Conservation (phyloP, 1,284 basidiomycete species). For the Rugosomyces carneus region DNA sequence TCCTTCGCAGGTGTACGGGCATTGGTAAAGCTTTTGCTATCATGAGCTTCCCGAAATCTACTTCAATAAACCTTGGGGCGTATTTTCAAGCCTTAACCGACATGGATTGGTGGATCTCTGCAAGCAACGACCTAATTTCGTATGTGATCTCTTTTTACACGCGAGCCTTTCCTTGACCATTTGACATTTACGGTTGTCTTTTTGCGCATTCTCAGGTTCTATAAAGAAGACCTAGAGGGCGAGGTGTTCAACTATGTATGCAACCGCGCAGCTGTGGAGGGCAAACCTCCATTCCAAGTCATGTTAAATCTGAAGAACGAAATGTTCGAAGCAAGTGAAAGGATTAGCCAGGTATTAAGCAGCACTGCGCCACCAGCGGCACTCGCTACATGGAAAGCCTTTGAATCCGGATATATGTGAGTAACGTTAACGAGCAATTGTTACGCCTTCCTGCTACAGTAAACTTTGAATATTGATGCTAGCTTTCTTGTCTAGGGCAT, state of each 20-base stretch:
- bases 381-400: not conserved
- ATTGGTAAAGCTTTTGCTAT: constrained; percentile 9
- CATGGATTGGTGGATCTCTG: constrained; percentile 15
- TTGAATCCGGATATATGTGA: not conserved
- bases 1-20: constrained; percentile 14
- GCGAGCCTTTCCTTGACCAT: no score
- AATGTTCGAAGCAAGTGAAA: constrained; percentile 3
- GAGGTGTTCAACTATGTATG: constrained; percentile 11
- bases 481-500: not conserved
- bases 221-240: constrained; percentile 11
- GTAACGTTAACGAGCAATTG: no score
- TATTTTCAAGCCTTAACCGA: constrained; percentile 14
- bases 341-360: not conserved
- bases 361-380: not conserved
- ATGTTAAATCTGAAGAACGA: constrained; percentile 4
- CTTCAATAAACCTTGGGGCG: constrained; percentile 2
- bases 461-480: not conserved
- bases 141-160: not conserved
- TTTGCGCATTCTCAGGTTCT: constrained; percentile 2
- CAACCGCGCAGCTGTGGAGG: constrained; percentile 9
- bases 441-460: not conserved
- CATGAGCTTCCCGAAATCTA: constrained; percentile 14
- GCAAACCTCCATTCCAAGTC: constrained; percentile 2
- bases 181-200: no score
- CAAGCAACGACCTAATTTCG: constrained; percentile 14